Conservation (phyloP, 2,329 filamentous ascomycete species). For the Tolypocladium inflatum region DNA sequence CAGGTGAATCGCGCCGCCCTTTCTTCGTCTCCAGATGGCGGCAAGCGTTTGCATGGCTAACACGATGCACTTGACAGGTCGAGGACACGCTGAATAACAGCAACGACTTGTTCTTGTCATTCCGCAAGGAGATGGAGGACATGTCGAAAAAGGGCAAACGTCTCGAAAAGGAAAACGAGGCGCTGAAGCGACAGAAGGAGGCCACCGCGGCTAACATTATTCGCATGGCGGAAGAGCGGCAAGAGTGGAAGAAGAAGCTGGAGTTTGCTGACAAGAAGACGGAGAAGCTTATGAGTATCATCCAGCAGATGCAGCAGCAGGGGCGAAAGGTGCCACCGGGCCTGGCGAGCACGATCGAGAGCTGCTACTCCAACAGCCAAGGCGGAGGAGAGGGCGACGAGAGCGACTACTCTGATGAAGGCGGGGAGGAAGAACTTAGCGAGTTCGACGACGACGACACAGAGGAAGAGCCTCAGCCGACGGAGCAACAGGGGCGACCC, state of each 20-base stretch:
- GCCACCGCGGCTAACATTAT: constrained; percentile 90
- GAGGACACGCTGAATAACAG: constrained; percentile 98
- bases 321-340: constrained; percentile 67
- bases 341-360: constrained; percentile 50
- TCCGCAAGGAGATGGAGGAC: constrained; percentile 98
- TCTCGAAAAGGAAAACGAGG: constrained; percentile 91
- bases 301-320: constrained; percentile 92
- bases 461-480: constrained; percentile 37
- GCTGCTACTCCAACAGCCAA: constrained; percentile 44
- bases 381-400: constrained; percentile 45
- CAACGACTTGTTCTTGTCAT: constrained; percentile 93
- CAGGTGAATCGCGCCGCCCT: constrained; percentile 55
- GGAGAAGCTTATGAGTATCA: constrained; percentile 86
- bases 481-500: constrained; percentile 21
- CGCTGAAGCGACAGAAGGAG: constrained; percentile 84
- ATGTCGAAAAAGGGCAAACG: constrained; percentile 99
- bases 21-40: too few relatives aligned
- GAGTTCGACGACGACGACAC: constrained; percentile 57
- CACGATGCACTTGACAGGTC: constrained; percentile 48
- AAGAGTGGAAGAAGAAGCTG: constrained; percentile 65
- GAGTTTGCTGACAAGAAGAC: constrained; percentile 57
- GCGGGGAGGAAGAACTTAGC: constrained; percentile 52
- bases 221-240: constrained; percentile 92
- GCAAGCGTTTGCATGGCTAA: background rate
- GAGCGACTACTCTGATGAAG: constrained; percentile 55